phyloP scores from a whole-genome alignment of 306 rosid species.

The Corylus americana region DNA sequence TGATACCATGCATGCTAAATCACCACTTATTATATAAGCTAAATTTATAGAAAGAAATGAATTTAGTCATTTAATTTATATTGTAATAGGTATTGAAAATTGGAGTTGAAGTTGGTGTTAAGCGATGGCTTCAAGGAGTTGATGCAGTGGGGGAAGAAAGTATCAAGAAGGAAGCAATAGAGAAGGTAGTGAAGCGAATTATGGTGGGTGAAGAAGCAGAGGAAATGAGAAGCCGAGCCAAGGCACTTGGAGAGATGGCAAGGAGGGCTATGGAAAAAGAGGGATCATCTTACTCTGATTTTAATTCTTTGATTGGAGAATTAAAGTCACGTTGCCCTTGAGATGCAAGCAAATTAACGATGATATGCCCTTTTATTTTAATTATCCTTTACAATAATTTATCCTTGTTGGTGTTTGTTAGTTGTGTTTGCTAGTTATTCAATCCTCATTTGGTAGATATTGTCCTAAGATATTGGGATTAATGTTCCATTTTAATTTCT shows the following conservation, averaged over 20 bases:
- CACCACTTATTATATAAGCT: too few relatives aligned
- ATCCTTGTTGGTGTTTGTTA: too few relatives aligned
- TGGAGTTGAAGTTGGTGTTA: constrained; percentile 37
- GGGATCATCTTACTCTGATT: constrained; percentile 1
- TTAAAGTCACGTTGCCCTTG: neutral
- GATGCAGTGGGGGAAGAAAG: constrained; percentile 14
- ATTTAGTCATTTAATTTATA: too few relatives aligned
- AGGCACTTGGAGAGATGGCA: constrained; percentile 20
- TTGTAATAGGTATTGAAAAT: constrained; percentile 17
- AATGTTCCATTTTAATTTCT: too few relatives aligned
- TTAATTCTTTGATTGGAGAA: neutral
- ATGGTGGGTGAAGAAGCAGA: constrained; percentile 46
- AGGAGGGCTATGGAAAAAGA: constrained; percentile 21
- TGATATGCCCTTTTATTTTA: too few relatives aligned
- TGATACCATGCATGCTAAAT: too few relatives aligned
- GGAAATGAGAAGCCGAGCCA: constrained; percentile 33
- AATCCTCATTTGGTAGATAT: too few relatives aligned
- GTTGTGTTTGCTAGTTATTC: too few relatives aligned
- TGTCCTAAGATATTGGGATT: too few relatives aligned
- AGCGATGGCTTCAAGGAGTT: constrained; percentile 10
- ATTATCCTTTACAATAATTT: too few relatives aligned
- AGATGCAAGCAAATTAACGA: too few relatives aligned
- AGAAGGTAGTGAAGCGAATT: constrained; percentile 30
- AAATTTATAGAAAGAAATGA: too few relatives aligned
- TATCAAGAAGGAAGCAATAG: constrained; percentile 38